Percentiles rank a stretch among this genome's conserved stretches.
These are phyloP conservation scores for Nothophytophthora sp. DNA, from an alignment of 352 stramenopile genomes.

Conservation along the genomic window DNA sequence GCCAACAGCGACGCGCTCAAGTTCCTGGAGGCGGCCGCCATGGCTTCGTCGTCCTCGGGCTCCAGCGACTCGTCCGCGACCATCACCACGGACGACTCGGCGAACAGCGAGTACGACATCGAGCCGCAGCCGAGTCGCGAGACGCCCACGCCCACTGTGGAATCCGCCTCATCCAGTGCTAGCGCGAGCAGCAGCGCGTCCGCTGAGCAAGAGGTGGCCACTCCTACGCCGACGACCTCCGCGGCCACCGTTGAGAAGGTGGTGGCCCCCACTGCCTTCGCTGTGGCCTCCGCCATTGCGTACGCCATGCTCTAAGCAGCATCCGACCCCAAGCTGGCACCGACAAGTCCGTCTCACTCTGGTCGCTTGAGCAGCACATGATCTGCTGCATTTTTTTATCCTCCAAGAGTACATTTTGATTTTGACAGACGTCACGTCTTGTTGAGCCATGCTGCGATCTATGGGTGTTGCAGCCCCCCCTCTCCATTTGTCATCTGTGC, in stretches of 20 bases:
- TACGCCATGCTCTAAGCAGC: slow-evolving; percentile 41
- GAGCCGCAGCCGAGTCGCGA: slow-evolving; percentile 32
- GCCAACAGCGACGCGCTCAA: slow-evolving; percentile 20
- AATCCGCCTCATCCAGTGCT: slow-evolving; percentile 7
- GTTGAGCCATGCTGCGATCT: too few relatives aligned
- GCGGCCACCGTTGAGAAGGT: slow-evolving; percentile 8
- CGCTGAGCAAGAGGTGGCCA: slow-evolving; percentile 1
- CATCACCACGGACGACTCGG: slow-evolving; percentile 11
- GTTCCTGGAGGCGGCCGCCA: slow-evolving; percentile 19
- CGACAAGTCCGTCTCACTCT: slow-evolving; percentile 5
- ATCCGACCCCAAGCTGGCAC: too few relatives aligned
- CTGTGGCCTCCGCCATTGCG: slow-evolving; percentile 23
- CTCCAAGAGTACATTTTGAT: slow-evolving; percentile 21
- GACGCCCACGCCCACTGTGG: slow-evolving; percentile 10
- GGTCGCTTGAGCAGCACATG: slow-evolving; percentile 4
- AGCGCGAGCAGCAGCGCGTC: slow-evolving; percentile 18
- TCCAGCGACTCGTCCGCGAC: slow-evolving; percentile 14
- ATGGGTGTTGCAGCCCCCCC: too few relatives aligned
- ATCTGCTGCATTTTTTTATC: slow-evolving; percentile 12
- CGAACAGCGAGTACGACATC: slow-evolving; percentile 35
- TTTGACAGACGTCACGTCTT: too few relatives aligned
- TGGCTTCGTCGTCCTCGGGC: slow-evolving; percentile 20
- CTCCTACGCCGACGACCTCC: slow-evolving; percentile 2
- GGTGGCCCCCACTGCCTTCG: slow-evolving; percentile 24
- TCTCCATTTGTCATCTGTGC: too few relatives aligned